Evolutionary conservation across 73 alveolate species (phyloP).

Genomic region (Paramecium biaurelia): DNA sequence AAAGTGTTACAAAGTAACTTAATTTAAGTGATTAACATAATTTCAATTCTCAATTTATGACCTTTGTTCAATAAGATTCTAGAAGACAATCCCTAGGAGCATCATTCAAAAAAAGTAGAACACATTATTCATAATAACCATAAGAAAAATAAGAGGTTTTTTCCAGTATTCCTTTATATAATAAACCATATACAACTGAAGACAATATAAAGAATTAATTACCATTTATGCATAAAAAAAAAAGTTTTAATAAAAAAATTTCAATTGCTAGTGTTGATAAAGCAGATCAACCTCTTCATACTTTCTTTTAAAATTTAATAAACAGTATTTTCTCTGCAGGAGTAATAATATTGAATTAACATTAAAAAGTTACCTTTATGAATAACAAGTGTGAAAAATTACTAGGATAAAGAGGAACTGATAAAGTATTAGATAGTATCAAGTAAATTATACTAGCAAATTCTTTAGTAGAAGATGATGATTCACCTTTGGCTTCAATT

Average conservation of each 20-base stretch:
- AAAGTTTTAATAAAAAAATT: background rate
- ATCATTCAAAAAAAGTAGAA: slow-evolving; percentile 17
- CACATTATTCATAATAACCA: background rate
- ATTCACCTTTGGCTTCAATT: background rate
- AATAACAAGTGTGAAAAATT: background rate
- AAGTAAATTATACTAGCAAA: background rate
- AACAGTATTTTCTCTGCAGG: background rate
- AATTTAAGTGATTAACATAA: background rate
- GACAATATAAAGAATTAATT: background rate
- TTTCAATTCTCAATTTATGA: background rate
- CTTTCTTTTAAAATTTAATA: background rate
- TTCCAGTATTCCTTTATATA: background rate
- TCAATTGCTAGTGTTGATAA: background rate
- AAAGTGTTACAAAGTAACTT: background rate
- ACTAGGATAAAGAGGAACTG: background rate
- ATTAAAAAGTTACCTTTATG: background rate
- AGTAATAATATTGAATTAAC: background rate
- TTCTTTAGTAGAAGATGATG: background rate
- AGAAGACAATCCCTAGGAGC: background rate
- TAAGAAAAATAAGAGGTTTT: background rate
- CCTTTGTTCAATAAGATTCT: background rate
- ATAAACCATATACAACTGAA: background rate
- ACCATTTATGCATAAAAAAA: background rate
- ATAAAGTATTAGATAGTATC: background rate
- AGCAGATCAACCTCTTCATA: background rate